Conservation (phyloP, 176 grass and related monocot species). For the Oryza longistaminata region DNA sequence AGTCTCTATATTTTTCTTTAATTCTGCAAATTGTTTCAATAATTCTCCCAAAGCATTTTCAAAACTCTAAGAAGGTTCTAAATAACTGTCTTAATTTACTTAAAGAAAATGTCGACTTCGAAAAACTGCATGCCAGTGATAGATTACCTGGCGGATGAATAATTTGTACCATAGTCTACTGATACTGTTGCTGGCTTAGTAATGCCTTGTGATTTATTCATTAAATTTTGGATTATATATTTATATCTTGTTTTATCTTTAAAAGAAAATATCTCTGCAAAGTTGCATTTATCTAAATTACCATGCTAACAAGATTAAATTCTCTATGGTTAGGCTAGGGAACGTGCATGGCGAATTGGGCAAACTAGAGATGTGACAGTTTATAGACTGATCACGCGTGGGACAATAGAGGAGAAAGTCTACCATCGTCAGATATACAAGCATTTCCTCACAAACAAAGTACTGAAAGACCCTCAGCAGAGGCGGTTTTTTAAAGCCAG, state of each 20-base stretch:
- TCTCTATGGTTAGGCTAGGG: constrained; percentile 69
- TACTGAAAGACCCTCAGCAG: constrained; percentile 88
- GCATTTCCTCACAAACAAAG: constrained; percentile 94
- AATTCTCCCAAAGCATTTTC: constrained; percentile 3
- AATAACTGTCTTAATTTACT: constrained; percentile 4
- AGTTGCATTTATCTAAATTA: constrained; percentile 10
- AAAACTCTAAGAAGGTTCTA: not conserved
- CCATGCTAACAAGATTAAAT: constrained; percentile 27
- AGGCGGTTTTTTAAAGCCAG: constrained; percentile 90
- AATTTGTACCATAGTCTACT: constrained; percentile 5
- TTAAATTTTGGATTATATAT: not conserved
- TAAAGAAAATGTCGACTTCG: constrained; percentile 11
- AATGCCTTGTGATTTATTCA: not conserved
- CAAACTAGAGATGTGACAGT: constrained; percentile 85
- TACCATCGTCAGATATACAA: constrained; percentile 96
- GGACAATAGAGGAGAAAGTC: constrained; percentile 95
- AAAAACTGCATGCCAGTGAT: constrained; percentile 12
- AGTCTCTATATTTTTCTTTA: not conserved
- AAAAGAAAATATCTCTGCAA: not conserved
- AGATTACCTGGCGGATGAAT: constrained; percentile 9
- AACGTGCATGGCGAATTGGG: constrained; percentile 92
- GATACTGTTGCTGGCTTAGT: constrained; percentile 32
- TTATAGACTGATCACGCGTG: constrained; percentile 88
- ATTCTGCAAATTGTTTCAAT: not conserved
- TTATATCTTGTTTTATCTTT: not conserved